These are phyloP conservation scores for Capsicum baccatum DNA, from an alignment of 257 asterid species.

Conservation along the genomic window DNA sequence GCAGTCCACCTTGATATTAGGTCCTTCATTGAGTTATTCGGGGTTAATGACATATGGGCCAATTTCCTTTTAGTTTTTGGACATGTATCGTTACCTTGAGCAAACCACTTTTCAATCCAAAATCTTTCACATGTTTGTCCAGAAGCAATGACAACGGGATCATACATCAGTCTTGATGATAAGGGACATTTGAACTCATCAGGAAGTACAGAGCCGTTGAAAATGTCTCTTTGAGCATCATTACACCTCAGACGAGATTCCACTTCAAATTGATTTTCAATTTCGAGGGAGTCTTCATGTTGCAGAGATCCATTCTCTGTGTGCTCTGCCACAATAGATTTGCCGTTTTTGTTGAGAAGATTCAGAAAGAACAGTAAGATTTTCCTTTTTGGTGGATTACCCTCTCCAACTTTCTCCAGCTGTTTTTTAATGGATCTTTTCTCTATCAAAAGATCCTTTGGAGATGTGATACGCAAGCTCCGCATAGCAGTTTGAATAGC, in stretches of 20 bases:
- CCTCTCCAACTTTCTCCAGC: conserved; percentile 53
- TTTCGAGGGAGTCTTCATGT: conserved; percentile 39
- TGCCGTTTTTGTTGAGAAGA: conserved; percentile 67
- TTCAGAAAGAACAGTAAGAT: conserved; percentile 60
- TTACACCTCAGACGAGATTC: conserved; percentile 44
- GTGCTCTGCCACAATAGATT: conserved; percentile 45
- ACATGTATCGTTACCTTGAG: conserved; percentile 72
- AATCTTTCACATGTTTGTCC: conserved; percentile 84
- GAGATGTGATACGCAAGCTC: conserved; percentile 68
- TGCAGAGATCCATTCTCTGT: conserved; percentile 40
- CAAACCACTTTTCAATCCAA: conserved; percentile 92
- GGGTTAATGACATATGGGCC: conserved; percentile 52
- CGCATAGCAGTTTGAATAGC: conserved; percentile 57
- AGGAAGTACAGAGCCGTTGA: conserved; percentile 55
- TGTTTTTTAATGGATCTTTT: conserved; percentile 68
- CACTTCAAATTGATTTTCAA: conserved; percentile 44
- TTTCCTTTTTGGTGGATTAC: conserved; percentile 54
- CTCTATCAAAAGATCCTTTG: conserved; percentile 65
- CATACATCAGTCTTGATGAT: conserved; percentile 76
- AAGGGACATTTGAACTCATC: conserved; percentile 77
- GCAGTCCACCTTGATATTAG: conserved; percentile 70
- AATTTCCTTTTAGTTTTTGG: conserved; percentile 66
- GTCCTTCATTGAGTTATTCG: conserved; percentile 65
- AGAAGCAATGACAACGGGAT: conserved; percentile 85
- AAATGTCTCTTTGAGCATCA: conserved; percentile 44